Conservation (phyloP, 768 basidiomycete genomes). For the Tylopilus rubrobrunneus region DNA sequence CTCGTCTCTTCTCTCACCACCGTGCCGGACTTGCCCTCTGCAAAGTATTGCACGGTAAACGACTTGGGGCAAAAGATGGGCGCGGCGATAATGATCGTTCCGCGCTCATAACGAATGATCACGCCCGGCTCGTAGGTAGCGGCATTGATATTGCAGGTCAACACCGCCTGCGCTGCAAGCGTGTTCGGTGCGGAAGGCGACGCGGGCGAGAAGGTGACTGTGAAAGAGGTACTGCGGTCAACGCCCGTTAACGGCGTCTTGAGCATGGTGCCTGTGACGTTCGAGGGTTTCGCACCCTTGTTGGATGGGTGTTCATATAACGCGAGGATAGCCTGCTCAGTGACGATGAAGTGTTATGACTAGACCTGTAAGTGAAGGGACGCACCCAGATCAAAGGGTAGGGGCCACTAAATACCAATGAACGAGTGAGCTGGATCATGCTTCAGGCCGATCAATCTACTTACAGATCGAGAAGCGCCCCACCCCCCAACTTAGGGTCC, state of each 20-base stretch:
- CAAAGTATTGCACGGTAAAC: slow-evolving; percentile 62
- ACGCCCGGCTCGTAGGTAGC: slow-evolving; percentile 48
- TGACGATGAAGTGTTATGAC: slow-evolving; percentile 4
- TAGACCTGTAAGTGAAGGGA: neutral
- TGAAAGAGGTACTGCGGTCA: slow-evolving; percentile 74
- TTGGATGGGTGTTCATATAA: slow-evolving; percentile 82
- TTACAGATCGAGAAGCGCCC: slow-evolving; percentile 80
- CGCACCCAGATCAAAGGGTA: slow-evolving; percentile 79
- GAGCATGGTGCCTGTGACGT: slow-evolving; percentile 66
- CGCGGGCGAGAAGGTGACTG: slow-evolving; percentile 58
- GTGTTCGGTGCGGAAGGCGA: slow-evolving; percentile 31
- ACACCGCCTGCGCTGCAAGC: slow-evolving; percentile 66
- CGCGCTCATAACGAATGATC: slow-evolving; percentile 70
- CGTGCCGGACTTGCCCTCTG: slow-evolving; percentile 39
- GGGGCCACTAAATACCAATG: slow-evolving; percentile 53
- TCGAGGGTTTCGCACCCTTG: slow-evolving; percentile 50
- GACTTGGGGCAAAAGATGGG: slow-evolving; percentile 67
- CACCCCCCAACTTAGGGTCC: slow-evolving; percentile 77
- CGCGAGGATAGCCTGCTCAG: slow-evolving; percentile 65
- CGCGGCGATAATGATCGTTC: slow-evolving; percentile 57
- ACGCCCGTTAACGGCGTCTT: slow-evolving; percentile 79
- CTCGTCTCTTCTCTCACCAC: slow-evolving; percentile 55
- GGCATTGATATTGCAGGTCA: slow-evolving; percentile 65
- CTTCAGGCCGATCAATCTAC: slow-evolving; percentile 23
- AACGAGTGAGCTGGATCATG: slow-evolving; percentile 1